Percentiles rank a stretch among this genome's conserved stretches.
phyloP scores from a whole-genome alignment of 2,329 filamentous ascomycete genomes.

The Fusarium proliferatum region DNA sequence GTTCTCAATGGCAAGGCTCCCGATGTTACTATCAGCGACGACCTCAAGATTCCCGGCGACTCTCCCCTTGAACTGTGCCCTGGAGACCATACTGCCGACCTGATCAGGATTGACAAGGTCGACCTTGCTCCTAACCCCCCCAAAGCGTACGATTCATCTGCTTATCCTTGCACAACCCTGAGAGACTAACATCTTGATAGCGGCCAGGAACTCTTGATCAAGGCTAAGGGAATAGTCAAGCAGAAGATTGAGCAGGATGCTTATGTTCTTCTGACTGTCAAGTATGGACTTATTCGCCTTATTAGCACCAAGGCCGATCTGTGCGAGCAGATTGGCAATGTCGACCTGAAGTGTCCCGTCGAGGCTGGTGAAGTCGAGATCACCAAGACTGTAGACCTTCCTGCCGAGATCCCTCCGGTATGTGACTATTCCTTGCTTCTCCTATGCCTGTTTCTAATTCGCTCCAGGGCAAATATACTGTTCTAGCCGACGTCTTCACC shows the following conservation, averaged over 20 bases:
- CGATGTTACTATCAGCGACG: conserved; percentile 58
- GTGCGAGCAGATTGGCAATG: conserved; percentile 88
- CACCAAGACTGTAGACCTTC: conserved; percentile 85
- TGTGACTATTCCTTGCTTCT: conserved; percentile 51
- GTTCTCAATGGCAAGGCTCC: conserved; percentile 50
- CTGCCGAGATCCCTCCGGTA: conserved; percentile 89
- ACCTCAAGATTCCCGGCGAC: conserved; percentile 79
- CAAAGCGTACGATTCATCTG: conserved; percentile 71
- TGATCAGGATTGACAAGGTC: conserved; percentile 81
- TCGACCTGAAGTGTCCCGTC: conserved; percentile 89
- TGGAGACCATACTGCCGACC: conserved; percentile 73
- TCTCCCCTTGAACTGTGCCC: conserved; percentile 86
- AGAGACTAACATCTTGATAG: conserved; percentile 60
- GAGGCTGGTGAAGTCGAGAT: conserved; percentile 80
- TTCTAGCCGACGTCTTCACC: conserved; percentile 86
- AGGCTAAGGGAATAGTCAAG: conserved; percentile 79
- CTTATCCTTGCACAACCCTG: not conserved
- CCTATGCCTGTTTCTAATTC: conserved; percentile 37
- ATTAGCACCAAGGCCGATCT: conserved; percentile 84
- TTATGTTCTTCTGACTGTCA: conserved; percentile 85
- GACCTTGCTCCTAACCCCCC: conserved; percentile 90
- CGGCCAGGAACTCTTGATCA: conserved; percentile 81
- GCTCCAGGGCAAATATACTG: conserved; percentile 84
- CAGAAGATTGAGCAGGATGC: conserved; percentile 81
- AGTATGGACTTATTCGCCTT: conserved; percentile 92